Evolutionary conservation across 495 filamentous ascomycete genomes (phyloP), one percentile per base, ranked within the genome.

Genomic region (Lepidopterella palustris): DNA sequence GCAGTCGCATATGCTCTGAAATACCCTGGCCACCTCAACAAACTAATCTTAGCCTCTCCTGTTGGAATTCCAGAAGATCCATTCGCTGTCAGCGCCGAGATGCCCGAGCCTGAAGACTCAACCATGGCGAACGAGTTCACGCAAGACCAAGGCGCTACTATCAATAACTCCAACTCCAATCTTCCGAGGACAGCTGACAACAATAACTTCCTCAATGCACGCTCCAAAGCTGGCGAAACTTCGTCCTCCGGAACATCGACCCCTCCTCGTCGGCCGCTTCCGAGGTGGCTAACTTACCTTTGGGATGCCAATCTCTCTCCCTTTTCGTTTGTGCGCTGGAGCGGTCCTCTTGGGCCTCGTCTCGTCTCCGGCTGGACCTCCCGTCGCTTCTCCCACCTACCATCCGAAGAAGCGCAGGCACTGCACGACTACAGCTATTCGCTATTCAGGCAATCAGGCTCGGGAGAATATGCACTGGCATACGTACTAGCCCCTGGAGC

Each of bases 231-330:
- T 51, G 71, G 73, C 45, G 58, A 39, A 31, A 27, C 35, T 62
- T 64, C 35, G 69, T 73, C 6, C 65, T 24, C 47, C 8, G 6
- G 20, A 50, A 50, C 4, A 5, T 50, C 47, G 10, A 65, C 49
- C 25, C 66, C 58, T 61, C 80, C 52, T 74, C 83, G n/a, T 74
- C 80, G 87, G 4, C 87, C 85, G 18, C 64, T 89, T 11, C 87
- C 91, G 0, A 85, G 86, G 71, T 96, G 90, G 90, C 76, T 97
- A 18, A 83, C 84, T 27, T 96, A 89, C 71, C 80, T 98, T 31
- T 98, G 93, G 93, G 93, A 98, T 59, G 89, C 90, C 62, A 98
- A 98, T 68, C 85, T 98, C 62, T 96, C 90, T 0, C 93, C 95
- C 18, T 98, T 98, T 72, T 89, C 84, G 61, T 72, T 98, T 18